Conservation (phyloP, 805 yeast genomes). For the Pachysolen tannophilus region DNA sequence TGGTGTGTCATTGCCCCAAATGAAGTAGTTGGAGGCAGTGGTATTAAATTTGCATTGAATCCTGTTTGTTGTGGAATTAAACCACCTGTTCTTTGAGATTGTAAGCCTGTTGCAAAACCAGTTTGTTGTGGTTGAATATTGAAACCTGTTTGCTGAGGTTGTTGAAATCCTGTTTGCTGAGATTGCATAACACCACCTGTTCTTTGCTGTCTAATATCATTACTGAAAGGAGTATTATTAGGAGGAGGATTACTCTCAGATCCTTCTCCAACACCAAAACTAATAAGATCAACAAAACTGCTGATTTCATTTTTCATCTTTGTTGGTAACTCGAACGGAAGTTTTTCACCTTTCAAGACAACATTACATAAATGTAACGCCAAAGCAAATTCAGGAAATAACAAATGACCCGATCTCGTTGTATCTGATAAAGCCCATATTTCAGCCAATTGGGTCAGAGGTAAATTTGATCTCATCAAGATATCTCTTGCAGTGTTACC, state of each 20-base stretch:
- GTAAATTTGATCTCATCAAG: constrained; percentile 69
- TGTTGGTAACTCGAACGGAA: constrained; percentile 68
- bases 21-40: constrained; percentile 11
- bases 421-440: constrained; percentile 93
- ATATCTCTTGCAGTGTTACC: constrained; percentile 76
- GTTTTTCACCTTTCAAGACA: constrained; percentile 67
- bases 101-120: constrained; percentile 17
- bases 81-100: constrained; percentile 22
- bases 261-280: constrained; percentile 64
- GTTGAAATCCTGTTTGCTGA: constrained; percentile 14
- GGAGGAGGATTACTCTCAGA: constrained; percentile 13
- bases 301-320: constrained; percentile 76
- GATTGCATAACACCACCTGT: constrained; percentile 9
- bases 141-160: constrained; percentile 15
- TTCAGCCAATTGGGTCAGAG: constrained; percentile 68
- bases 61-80: constrained; percentile 26
- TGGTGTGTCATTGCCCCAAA: constrained; percentile 33
- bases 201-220: constrained; percentile 10
- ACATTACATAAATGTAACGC: constrained; percentile 82
- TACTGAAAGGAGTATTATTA: constrained; percentile 9
- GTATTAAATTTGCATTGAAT: constrained; percentile 15
- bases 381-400: constrained; percentile 92
- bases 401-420: constrained; percentile 70
- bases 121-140: constrained; percentile 29
- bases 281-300: constrained; percentile 84